These are phyloP conservation scores for Helotiales sp. DNA, from an alignment of 2,329 filamentous ascomycete genomes.

Conservation along the genomic window DNA sequence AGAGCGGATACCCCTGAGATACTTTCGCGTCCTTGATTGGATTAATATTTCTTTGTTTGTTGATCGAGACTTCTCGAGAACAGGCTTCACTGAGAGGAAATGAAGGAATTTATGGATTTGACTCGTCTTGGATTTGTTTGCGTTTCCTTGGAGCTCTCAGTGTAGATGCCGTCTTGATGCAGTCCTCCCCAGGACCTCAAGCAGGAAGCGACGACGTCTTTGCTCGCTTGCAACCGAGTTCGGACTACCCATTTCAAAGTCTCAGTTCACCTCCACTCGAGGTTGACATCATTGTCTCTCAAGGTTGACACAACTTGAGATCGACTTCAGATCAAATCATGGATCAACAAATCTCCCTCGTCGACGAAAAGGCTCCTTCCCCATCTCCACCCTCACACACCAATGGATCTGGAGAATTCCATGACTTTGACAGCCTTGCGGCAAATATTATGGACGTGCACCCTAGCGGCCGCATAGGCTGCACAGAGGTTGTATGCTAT, in stretches of 20 bases:
- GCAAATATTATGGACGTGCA: no score
- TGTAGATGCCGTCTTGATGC: neutral
- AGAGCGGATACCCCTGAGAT: neutral
- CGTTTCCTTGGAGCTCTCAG: neutral
- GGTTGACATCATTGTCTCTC: neutral
- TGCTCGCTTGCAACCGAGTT: neutral
- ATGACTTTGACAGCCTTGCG: constrained; percentile 35
- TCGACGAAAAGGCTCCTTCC: constrained; percentile 23
- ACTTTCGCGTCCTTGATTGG: neutral
- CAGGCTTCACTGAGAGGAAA: neutral
- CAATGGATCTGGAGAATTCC: constrained; percentile 18
- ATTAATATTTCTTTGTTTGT: neutral
- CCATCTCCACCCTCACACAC: neutral
- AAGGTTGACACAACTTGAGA: neutral
- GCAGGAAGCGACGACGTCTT: neutral
- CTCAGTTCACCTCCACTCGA: neutral
- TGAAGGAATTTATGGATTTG: constrained; percentile 3
- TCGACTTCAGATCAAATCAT: neutral
- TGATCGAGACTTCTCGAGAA: neutral
- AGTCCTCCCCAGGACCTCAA: neutral
- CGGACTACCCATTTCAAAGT: neutral
- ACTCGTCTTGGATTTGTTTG: constrained; percentile 6
- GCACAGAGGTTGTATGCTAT: no score
- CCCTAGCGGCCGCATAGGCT: no score
- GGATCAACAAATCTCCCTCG: constrained; percentile 10